Percentiles rank a stretch among this genome's conserved stretches.
phyloP scores from a whole-genome alignment of 192 early-diverging fungal species.

The Coemansia aciculifera region DNA sequence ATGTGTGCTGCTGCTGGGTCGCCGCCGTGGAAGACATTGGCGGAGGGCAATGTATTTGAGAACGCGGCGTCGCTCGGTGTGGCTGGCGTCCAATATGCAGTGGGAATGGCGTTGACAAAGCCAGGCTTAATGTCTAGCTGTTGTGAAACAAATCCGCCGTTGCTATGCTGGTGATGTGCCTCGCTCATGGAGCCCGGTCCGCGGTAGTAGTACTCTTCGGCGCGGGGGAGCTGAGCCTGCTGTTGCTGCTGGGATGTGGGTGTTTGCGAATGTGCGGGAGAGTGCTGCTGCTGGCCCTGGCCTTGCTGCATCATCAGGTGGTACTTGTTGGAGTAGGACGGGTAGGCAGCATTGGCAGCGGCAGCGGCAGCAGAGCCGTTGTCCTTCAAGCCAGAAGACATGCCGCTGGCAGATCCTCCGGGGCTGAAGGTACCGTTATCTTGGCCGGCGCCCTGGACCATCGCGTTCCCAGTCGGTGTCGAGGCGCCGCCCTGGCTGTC shows the following conservation, averaged over 20 bases:
- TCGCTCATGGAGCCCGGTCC: constrained; percentile 18
- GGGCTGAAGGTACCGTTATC: constrained; percentile 28
- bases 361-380: neutral
- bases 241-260: constrained; percentile 34
- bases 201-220: constrained; percentile 43
- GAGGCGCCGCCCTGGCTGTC: constrained; percentile 35
- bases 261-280: constrained; percentile 21
- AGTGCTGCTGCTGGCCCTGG: constrained; percentile 30
- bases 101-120: constrained; percentile 30
- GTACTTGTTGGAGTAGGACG: constrained; percentile 50
- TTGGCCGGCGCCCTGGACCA: constrained; percentile 30
- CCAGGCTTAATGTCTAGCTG: constrained; percentile 51
- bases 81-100: constrained; percentile 48
- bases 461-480: constrained; percentile 9
- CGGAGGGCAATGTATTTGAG: constrained; percentile 43
- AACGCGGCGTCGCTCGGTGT: constrained; percentile 52
- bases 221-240: constrained; percentile 28
- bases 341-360: constrained; percentile 23
- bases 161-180: constrained; percentile 27
- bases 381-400: constrained; percentile 42
- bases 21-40: constrained; percentile 43
- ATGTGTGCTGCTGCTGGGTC: constrained; percentile 41
- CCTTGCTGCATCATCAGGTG: constrained; percentile 52
- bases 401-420: constrained; percentile 13
- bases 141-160: constrained; percentile 43